Base-by-base conservation (phyloP, 345 rosid species). In the Ricinus communis region DNA sequence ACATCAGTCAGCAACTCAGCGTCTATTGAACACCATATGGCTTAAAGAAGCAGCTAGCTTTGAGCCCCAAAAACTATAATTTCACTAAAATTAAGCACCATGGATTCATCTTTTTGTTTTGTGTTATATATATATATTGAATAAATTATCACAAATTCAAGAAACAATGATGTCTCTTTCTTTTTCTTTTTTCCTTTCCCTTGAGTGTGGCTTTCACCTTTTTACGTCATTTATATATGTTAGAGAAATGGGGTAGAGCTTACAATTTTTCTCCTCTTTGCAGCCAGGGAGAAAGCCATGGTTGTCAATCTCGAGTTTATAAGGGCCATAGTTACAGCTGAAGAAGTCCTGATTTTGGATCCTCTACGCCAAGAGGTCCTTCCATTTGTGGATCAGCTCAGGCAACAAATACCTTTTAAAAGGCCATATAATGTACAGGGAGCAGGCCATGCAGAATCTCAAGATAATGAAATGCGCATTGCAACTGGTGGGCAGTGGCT, bases 271-370 rank as follows among this genome's bases (percentile, higher is more conserved):
- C 8, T 24, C 74, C 16, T 43, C 8, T 12, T 43, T 82, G 70
- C 80, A 91, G 97, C 97, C 0, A 78, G 96, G 77, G 97, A 91
- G 80, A 91, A 77, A 80, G 93, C 97, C 24, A 88, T 92, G 90
- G 96, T 92, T 80, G 90, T 92, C 31, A 92, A 90, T 82, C 76
- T 90, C 76, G 97, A 90, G 83, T 88, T 92, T 36, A 82, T 92
- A 54, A 87, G 88, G 79, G 88, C 93, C 41, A 85, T 92, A 78
- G 90, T 92, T 54, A 88, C 93, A 0, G 89, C 96, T 10, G 92
- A 92, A 82, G 97, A 92, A 86, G 86, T 92, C 61, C 56, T 92
- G 58, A 70, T 92, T 21, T 82, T 92, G 73, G 94, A 90, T 73
- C 97, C 96, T 73, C 88, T 92, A 15, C 78, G 73, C 7, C 87